These are phyloP conservation scores for Flaveria robusta DNA, from an alignment of 129 eudicot species.

Conservation along the genomic window DNA sequence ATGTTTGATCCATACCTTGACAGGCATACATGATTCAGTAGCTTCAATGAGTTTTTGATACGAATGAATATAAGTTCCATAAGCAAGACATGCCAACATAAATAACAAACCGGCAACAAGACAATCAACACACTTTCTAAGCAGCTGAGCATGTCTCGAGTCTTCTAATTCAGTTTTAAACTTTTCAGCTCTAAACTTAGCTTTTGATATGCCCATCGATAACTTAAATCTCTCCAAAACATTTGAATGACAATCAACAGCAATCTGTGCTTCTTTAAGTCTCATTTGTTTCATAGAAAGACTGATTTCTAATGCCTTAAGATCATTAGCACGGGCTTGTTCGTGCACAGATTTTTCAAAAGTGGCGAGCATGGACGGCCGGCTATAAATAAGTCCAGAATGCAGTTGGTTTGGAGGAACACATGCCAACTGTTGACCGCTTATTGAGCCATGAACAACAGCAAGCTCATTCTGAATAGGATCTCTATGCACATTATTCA, in stretches of 20 bases:
- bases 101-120: constrained; percentile 77
- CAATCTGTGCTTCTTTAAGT: constrained; percentile 72
- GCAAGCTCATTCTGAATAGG: constrained; percentile 42
- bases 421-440: constrained; percentile 41
- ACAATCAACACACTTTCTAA: constrained; percentile 67
- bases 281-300: constrained; percentile 62
- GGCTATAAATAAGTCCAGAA: constrained; percentile 9
- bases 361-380: constrained; percentile 39
- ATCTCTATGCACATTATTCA: constrained; percentile 18
- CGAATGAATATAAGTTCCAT: constrained; percentile 72
- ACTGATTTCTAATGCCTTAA: constrained; percentile 67
- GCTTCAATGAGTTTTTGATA: constrained; percentile 63
- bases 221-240: constrained; percentile 74
- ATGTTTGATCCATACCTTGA: constrained; percentile 46
- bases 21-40: constrained; percentile 63
- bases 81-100: constrained; percentile 57
- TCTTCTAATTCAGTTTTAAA: constrained; percentile 74
- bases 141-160: constrained; percentile 65
- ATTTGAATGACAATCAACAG: constrained; percentile 55
- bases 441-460: constrained; percentile 33
- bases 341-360: constrained; percentile 63
- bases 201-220: constrained; percentile 75
- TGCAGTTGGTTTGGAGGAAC: constrained; percentile 32
- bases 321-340: constrained; percentile 81
- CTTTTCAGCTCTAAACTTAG: constrained; percentile 67